These are phyloP conservation scores for Neurospora sp. DNA, from an alignment of 495 filamentous ascomycete genomes.

Conservation along the genomic window DNA sequence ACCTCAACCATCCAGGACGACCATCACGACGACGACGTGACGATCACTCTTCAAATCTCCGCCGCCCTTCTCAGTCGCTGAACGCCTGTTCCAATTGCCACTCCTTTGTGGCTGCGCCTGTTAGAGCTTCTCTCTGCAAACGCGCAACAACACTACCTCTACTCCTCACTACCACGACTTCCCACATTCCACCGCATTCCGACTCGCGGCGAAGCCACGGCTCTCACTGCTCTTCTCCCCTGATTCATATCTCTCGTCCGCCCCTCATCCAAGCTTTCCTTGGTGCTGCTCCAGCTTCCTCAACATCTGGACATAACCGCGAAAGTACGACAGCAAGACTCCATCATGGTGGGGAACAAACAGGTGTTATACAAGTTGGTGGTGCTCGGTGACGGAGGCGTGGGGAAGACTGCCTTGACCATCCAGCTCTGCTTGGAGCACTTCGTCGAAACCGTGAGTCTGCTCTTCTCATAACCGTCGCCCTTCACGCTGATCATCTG, in stretches of 20 bases:
- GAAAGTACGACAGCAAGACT: slow-evolving; percentile 1
- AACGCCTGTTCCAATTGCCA: background rate
- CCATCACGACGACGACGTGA: background rate
- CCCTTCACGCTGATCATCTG: background rate
- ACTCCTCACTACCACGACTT: background rate
- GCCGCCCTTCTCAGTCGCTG: background rate
- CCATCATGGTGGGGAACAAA: slow-evolving; percentile 48
- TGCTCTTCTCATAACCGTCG: slow-evolving; percentile 6
- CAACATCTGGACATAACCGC: slow-evolving; percentile 3
- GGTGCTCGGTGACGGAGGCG: slow-evolving; percentile 70
- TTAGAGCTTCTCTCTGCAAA: background rate
- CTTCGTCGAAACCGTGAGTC: slow-evolving; percentile 46
- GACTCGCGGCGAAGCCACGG: background rate
- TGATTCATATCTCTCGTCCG: background rate
- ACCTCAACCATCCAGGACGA: background rate
- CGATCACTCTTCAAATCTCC: background rate
- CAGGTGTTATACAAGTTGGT: slow-evolving; percentile 99
- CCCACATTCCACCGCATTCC: background rate
- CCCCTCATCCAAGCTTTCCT: slow-evolving; percentile 5
- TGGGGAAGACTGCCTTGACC: slow-evolving; percentile 94
- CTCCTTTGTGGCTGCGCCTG: background rate
- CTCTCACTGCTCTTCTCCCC: background rate
- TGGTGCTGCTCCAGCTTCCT: slow-evolving; percentile 1
- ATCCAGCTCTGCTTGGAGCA: slow-evolving; percentile 76
- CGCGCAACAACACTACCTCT: background rate